Conservation (phyloP, 495 filamentous ascomycete genomes). For the Penicillium odoratum region DNA sequence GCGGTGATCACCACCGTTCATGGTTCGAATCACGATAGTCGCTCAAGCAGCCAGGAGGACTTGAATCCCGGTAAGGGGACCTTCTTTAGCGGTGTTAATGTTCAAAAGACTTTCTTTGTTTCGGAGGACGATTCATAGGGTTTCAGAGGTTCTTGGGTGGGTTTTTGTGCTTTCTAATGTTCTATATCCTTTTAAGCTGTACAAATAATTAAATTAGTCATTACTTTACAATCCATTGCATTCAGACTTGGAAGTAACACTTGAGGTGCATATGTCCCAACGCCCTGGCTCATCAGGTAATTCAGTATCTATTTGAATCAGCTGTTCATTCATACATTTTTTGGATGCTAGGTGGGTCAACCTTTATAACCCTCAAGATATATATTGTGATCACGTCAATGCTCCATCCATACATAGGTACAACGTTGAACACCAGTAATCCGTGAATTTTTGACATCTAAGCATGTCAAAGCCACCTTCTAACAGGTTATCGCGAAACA, state of each 20-base stretch:
- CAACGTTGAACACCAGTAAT: too few relatives aligned
- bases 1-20: constrained; percentile 36
- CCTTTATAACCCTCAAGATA: too few relatives aligned
- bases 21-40: constrained; percentile 28
- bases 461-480: too few relatives aligned
- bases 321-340: too few relatives aligned
- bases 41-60: constrained; percentile 40
- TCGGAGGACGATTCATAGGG: constrained; percentile 24
- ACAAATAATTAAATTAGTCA: not conserved
- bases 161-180: not conserved
- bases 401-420: too few relatives aligned
- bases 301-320: not conserved
- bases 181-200: not conserved
- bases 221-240: not conserved
- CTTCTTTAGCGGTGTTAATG: constrained; percentile 35
- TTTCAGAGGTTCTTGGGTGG: not conserved
- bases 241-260: not conserved
- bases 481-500: too few relatives aligned
- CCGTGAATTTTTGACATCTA: too few relatives aligned
- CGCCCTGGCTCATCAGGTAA: too few relatives aligned
- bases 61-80: constrained; percentile 34
- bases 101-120: constrained; percentile 43
- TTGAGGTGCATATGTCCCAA: too few relatives aligned
- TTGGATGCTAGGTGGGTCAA: too few relatives aligned
- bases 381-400: too few relatives aligned